Evolutionary conservation across 805 yeast genomes (phyloP).

Genomic region (Myxozyma neglecta): DNA sequence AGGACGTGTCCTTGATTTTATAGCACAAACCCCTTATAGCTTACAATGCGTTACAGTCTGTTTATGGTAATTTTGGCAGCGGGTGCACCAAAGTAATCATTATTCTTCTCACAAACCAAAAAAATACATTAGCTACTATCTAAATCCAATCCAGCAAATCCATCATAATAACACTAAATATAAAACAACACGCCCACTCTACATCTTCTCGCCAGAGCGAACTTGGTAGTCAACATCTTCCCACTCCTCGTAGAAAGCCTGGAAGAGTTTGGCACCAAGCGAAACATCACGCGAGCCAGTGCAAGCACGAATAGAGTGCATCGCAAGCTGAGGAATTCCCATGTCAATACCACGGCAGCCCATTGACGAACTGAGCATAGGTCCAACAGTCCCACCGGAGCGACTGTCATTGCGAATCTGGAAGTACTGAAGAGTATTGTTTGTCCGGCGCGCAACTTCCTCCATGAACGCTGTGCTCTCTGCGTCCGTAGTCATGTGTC

Average conservation of each 20-base stretch:
- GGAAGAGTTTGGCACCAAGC: conserved; percentile 66
- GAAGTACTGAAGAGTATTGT: conserved; percentile 69
- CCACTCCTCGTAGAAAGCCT: conserved; percentile 67
- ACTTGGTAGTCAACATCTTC: conserved; percentile 44
- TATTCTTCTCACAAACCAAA: no score
- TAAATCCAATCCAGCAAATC: no score
- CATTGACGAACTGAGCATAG: conserved; percentile 44
- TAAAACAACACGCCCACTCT: background rate
- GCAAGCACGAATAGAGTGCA: conserved; percentile 85
- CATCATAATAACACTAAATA: no score
- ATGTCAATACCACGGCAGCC: conserved; percentile 58
- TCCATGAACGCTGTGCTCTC: conserved; percentile 69
- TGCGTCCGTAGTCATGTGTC: conserved; percentile 80
- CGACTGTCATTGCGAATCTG: conserved; percentile 83
- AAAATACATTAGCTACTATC: no score
- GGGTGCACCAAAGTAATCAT: no score
- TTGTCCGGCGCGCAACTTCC: conserved; percentile 65
- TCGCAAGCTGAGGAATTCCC: conserved; percentile 79
- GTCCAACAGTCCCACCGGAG: conserved; percentile 90
- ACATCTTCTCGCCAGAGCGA: conserved; percentile 32
- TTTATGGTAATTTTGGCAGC: no score
- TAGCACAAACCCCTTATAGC: no score
- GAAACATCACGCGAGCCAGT: conserved; percentile 75
- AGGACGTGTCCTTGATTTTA: no score
- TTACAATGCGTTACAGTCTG: no score